These are phyloP conservation scores for Tolypocladium guangdongense DNA, from an alignment of 2,329 filamentous ascomycete species.

Conservation along the genomic window DNA sequence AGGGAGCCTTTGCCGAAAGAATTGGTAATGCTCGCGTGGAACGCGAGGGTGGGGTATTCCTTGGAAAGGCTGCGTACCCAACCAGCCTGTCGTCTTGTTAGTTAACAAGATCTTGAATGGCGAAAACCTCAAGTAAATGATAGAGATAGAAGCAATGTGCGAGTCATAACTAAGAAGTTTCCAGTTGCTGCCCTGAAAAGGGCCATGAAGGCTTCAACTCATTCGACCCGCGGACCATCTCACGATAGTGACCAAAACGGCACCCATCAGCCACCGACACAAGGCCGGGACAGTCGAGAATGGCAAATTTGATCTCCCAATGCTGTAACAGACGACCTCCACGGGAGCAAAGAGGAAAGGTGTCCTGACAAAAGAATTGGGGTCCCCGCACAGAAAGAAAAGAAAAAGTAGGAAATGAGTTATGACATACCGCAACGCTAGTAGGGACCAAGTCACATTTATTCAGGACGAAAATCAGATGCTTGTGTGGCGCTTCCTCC, in stretches of 20 bases:
- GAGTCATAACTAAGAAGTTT: constrained; percentile 98
- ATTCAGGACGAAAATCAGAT: constrained; percentile 46
- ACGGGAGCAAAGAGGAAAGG: constrained; percentile 55
- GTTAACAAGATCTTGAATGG: neutral
- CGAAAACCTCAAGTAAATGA: constrained; percentile 13
- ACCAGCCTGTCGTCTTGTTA: constrained; percentile 52
- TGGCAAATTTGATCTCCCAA: constrained; percentile 77
- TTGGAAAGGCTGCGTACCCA: constrained; percentile 87
- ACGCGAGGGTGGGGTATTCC: constrained; percentile 87
- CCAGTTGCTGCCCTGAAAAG: constrained; percentile 47
- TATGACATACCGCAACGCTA: constrained; percentile 65
- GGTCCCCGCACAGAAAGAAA: constrained; percentile 28
- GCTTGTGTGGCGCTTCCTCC: constrained; percentile 92
- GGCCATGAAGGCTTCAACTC: constrained; percentile 88
- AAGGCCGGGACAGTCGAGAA: constrained; percentile 24
- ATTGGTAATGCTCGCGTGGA: constrained; percentile 90
- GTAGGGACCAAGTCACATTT: constrained; percentile 76
- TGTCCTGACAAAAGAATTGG: constrained; percentile 79
- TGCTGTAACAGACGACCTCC: constrained; percentile 96
- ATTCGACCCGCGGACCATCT: constrained; percentile 73
- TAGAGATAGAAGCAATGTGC: constrained; percentile 41
- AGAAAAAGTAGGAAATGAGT: neutral
- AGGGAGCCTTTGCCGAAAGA: constrained; percentile 93
- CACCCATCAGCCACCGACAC: constrained; percentile 52
- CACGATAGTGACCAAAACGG: constrained; percentile 84